A percentile compares a stretch with the other conserved stretches of the same genome.
These are phyloP conservation scores for Paradendryphiella salina DNA, from an alignment of 2,329 filamentous ascomycete species.

Conservation along the genomic window DNA sequence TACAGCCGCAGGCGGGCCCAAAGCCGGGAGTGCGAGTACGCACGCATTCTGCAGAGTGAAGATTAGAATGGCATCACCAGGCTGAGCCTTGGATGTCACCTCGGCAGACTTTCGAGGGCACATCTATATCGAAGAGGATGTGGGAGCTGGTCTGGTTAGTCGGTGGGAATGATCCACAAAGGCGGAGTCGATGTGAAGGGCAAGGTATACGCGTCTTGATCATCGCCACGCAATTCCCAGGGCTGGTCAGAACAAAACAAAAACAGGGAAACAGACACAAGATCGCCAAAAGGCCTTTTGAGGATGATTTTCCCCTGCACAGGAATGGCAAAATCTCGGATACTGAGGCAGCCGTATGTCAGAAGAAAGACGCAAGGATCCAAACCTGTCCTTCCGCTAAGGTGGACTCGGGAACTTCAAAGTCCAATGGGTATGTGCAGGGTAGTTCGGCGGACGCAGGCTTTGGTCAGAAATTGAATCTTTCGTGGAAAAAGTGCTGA, in stretches of 20 bases:
- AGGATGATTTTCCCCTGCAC: conserved; percentile 31
- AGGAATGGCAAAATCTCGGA: conserved; percentile 31
- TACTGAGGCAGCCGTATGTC: conserved; percentile 22
- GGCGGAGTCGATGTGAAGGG: conserved; percentile 28
- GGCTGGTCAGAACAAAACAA: background rate
- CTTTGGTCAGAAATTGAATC: conserved; percentile 28
- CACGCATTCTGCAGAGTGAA: conserved; percentile 34
- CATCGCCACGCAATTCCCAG: background rate
- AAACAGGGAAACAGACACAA: conserved; percentile 32
- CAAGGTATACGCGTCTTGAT: conserved; percentile 21
- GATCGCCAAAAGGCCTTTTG: conserved; percentile 26
- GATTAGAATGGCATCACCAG: conserved; percentile 26
- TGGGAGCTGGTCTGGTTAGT: conserved; percentile 29
- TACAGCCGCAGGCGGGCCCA: conserved; percentile 30
- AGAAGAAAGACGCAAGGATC: conserved; percentile 30
- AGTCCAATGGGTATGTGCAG: conserved; percentile 18
- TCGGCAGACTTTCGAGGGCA: conserved; percentile 32
- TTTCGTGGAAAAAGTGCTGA: conserved; percentile 33
- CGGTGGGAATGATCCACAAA: conserved; percentile 36
- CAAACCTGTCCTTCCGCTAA: conserved; percentile 30
- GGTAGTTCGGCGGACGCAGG: conserved; percentile 19
- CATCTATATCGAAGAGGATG: conserved; percentile 23
- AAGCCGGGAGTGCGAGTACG: conserved; percentile 20
- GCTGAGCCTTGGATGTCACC: conserved; percentile 33
- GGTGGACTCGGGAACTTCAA: conserved; percentile 14